Evolutionary conservation across 768 basidiomycete species (phyloP), one percentile per base, ranked within the genome.

Genomic region (Mycena latifolia): DNA sequence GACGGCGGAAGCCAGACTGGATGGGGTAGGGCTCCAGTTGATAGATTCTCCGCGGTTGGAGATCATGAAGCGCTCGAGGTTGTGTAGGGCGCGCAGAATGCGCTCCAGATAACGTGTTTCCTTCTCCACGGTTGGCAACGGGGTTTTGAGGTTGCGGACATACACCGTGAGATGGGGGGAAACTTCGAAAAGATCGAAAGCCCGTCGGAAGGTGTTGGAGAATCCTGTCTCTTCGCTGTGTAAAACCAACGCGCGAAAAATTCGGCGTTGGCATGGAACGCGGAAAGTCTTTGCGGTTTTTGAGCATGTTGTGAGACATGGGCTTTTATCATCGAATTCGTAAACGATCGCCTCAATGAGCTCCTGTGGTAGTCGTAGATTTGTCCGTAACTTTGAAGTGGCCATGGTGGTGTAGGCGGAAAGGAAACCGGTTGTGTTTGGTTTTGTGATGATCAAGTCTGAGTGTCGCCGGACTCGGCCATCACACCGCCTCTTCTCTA

Each of bases 211-310:
- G 14, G 37, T 55, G 14, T 63, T 41, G 24, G 24, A 46, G 24
- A 46, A 46, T 12, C 45, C 45, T 8, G 45, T 11, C n/a, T 22
- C 45, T 46, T 54, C 33, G 12, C 20, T 39, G 45, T 39, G 46
- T 24, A 62, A 22, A 15, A 55, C 24, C 45, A 62, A 15, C n/a
- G 31, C 15, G 20, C 37, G 45, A 33, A 62, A 62, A 22, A 62
- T 62, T 29, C 45, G 35, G 11, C 61, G 53, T 17, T 62, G 61
- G n/a, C 61, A 55, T 9, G 61, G 54, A 5, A 37, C 28, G 20
- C 33, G 33, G 35, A 62, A 62, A 12, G 45, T 46, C 24, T 29
- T 62, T 29, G 61, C 52, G 17, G 61, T 47, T 24, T 47, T 27
- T 29, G 46, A 55, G 46, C 53, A 62, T 37, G 53, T 33, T 1